Evolutionary conservation across 495 filamentous ascomycete genomes (phyloP), one percentile per base, ranked within the genome.

Genomic region (Viridothelium virens): DNA sequence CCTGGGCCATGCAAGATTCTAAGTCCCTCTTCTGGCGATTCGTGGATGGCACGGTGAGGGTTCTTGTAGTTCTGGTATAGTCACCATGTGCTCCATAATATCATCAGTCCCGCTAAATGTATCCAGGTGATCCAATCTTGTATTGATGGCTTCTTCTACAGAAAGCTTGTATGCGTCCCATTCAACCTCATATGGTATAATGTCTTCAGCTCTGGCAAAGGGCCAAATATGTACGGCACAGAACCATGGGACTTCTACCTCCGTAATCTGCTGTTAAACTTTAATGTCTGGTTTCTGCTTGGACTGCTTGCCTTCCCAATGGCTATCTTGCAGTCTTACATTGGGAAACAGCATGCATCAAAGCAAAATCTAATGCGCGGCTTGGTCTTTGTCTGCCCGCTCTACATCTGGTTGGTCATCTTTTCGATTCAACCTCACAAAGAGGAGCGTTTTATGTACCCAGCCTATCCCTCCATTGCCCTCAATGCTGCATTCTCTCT

Each of bases 371-470:
- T 81, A 16, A 78, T 92, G 41, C 86, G 91, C 37, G 89, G 86
- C n/a, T 68, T 93, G 59, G 84, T 91, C 38, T 87, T 93, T 70
- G 78, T 89, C 61, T 77, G 86, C 1, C 93, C 95, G 0, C 93
- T 97, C 77, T 97, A 97, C 74, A 83, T 96, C 74, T 99, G 95
- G 95, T 83, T 97, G 34, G 85, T 75, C 6, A 93, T 97, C 64
- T 97, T 99, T 77, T 90, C 91, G 2, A 73, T 87, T 10, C 94
- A 97, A 73, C 87, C 94, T 25, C 95, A 99, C 81, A 99, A 99
- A 71, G 95, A 99, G 76, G 95, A 99, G 73, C 82, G 95, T 7
- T 99, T 99, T 79, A 97, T 99, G 92, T 97, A 96, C 75, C 93
- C 93, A 0, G 88, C 87, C 33, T 99, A 99, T 74, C 94, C 95